A percentile compares a stretch with the other conserved stretches of the same genome.
Conservation (phyloP, 106 monocot species). For the Amphibolis antarctica region DNA sequence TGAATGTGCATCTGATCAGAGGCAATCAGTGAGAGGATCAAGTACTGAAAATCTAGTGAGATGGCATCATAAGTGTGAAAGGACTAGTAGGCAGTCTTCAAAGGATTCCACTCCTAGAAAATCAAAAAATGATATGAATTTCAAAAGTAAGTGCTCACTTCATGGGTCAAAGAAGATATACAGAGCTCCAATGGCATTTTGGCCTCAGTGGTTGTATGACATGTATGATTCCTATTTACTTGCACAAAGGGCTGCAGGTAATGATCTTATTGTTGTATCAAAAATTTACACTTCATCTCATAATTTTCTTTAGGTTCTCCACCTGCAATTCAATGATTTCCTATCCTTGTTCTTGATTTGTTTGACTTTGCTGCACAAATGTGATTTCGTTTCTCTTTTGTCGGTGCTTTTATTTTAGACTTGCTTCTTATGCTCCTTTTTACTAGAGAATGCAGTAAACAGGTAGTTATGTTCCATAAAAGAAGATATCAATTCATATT, state of each 20-base stretch:
- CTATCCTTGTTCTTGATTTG: background rate
- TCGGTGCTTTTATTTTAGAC: too few species aligned
- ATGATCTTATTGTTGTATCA: background rate
- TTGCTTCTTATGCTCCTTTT: too few species aligned
- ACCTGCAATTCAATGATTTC: background rate
- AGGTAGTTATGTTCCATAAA: too few species aligned
- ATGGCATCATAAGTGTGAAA: constrained; percentile 5
- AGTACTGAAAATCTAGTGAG: constrained; percentile 5
- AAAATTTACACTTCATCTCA: background rate
- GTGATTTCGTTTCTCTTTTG: too few species aligned
- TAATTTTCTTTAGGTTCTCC: background rate
- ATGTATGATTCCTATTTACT: constrained; percentile 91
- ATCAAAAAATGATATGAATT: constrained; percentile 7
- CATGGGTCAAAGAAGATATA: constrained; percentile 9
- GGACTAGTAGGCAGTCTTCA: constrained; percentile 6
- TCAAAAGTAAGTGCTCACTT: background rate
- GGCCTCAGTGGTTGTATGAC: constrained; percentile 83
- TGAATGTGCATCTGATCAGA: constrained; percentile 22
- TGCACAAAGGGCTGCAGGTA: constrained; percentile 82
- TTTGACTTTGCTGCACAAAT: background rate
- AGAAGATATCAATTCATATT: too few species aligned
- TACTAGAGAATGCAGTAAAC: too few species aligned
- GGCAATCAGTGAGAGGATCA: constrained; percentile 5
- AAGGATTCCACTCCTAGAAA: constrained; percentile 23
- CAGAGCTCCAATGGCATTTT: constrained; percentile 69